Evolutionary conservation across 371 early-diverging fungal genomes (phyloP).

Genomic region (Coemansia linderi): DNA sequence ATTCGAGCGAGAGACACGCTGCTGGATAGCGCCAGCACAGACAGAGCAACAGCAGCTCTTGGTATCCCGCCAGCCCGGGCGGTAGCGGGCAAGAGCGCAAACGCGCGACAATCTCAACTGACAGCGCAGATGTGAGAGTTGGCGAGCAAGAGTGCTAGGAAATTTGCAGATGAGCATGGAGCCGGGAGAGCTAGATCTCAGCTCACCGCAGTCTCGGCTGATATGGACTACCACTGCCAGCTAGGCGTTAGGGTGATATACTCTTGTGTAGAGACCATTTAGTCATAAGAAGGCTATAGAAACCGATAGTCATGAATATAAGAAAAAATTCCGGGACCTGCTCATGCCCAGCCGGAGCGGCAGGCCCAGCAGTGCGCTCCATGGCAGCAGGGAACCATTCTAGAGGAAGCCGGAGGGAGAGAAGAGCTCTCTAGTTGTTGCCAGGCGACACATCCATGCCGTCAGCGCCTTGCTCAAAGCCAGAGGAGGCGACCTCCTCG

Average conservation of each 20-base stretch:
- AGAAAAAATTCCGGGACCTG: not conserved
- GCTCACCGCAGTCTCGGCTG: not conserved
- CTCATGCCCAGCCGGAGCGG: not conserved
- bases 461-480: not conserved
- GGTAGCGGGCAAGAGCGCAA: not conserved
- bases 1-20: not conserved
- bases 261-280: not conserved
- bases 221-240: not conserved
- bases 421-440: not conserved
- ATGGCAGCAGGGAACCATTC: not conserved
- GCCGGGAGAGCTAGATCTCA: not conserved
- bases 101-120: not conserved
- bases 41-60: not conserved
- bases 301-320: not conserved
- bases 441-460: conserved; percentile 11
- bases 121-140: not conserved
- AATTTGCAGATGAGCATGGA: not conserved
- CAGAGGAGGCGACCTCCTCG: conserved; percentile 1
- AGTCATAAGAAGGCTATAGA: not conserved
- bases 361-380: not conserved
- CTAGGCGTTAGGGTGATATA: not conserved
- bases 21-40: not conserved
- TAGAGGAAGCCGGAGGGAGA: not conserved
- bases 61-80: not conserved
- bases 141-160: no score